A percentile compares a stretch with the other conserved stretches of the same genome.
phyloP scores from a whole-genome alignment of 2,329 filamentous ascomycete species.

The Hymenoscyphus linearis region DNA sequence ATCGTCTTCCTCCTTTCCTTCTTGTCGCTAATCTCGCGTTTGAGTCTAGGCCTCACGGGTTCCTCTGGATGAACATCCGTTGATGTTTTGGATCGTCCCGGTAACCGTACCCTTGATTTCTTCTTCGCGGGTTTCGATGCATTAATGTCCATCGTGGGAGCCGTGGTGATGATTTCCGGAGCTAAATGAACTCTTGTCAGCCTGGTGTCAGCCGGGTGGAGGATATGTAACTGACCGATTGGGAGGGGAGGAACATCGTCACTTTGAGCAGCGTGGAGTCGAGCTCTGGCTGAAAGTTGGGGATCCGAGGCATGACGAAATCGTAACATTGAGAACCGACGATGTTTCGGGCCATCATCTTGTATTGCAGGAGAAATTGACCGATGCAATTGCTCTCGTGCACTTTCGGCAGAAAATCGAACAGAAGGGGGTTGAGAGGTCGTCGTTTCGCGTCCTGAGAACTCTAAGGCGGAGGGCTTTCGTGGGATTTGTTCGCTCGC shows the following conservation, averaged over 20 bases:
- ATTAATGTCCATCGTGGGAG: constrained; percentile 66
- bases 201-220: constrained; percentile 2
- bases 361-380: constrained; percentile 42
- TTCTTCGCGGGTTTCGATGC: constrained; percentile 47
- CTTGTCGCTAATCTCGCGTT: constrained; percentile 31
- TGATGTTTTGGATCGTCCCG: constrained; percentile 39
- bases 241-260: constrained; percentile 47
- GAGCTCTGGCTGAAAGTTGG: constrained; percentile 72
- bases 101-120: constrained; percentile 49
- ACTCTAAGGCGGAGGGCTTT: constrained; percentile 26
- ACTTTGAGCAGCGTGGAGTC: constrained; percentile 55
- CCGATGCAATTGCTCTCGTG: constrained; percentile 13
- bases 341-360: constrained; percentile 51
- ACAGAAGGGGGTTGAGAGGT: constrained; percentile 9
- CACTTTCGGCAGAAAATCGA: constrained; percentile 21
- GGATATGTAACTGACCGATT: constrained; percentile 42
- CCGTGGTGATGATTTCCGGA: constrained; percentile 82
- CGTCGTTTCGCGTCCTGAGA: constrained; percentile 21
- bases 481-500: constrained; percentile 32
- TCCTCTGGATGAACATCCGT: constrained; percentile 16
- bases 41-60: constrained; percentile 7
- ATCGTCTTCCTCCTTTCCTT: constrained; percentile 40
- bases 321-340: constrained; percentile 66
- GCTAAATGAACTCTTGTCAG: constrained; percentile 37
- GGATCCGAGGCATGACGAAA: constrained; percentile 92